Evolutionary conservation across 495 filamentous ascomycete genomes (phyloP).

Genomic region (Lophiostoma macrostomum): DNA sequence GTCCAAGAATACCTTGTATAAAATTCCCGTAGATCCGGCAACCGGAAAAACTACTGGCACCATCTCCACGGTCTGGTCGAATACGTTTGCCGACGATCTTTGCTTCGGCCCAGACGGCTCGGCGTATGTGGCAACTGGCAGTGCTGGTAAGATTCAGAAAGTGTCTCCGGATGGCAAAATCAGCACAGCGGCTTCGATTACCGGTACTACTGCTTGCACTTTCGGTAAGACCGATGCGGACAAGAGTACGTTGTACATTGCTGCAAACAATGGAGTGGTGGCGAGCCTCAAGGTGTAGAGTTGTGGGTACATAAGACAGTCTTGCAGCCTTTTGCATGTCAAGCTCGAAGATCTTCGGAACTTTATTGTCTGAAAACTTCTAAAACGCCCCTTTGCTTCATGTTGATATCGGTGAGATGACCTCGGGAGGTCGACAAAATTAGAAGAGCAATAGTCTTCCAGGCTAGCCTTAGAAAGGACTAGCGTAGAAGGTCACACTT

Average conservation of each 20-base stretch:
- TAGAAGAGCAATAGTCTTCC: too few relatives aligned
- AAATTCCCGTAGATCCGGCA: conserved; percentile 39
- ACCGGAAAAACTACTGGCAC: conserved; percentile 41
- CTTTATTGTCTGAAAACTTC: too few relatives aligned
- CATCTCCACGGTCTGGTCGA: conserved; percentile 43
- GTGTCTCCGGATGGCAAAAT: conserved; percentile 44
- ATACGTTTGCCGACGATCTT: conserved; percentile 45
- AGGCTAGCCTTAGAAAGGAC: too few relatives aligned
- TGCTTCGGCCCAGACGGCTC: conserved; percentile 44
- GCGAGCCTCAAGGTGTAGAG: conserved; percentile 5
- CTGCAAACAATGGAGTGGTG: conserved; percentile 8
- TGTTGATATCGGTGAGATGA: too few relatives aligned
- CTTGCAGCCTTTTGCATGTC: too few relatives aligned
- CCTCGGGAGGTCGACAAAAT: too few relatives aligned
- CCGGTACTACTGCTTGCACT: conserved; percentile 40
- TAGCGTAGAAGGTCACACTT: too few relatives aligned
- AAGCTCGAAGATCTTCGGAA: too few relatives aligned
- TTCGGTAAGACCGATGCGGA: conserved; percentile 45
- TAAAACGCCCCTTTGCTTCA: too few relatives aligned
- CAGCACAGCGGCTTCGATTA: conserved; percentile 35
- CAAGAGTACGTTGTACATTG: conserved; percentile 43
- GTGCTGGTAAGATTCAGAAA: conserved; percentile 39
- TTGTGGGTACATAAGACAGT: too few relatives aligned
- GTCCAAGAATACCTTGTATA: conserved; percentile 46
- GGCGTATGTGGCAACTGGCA: conserved; percentile 43